phyloP scores from a whole-genome alignment of 345 rosid species.

The Aurinia saxatilis region DNA sequence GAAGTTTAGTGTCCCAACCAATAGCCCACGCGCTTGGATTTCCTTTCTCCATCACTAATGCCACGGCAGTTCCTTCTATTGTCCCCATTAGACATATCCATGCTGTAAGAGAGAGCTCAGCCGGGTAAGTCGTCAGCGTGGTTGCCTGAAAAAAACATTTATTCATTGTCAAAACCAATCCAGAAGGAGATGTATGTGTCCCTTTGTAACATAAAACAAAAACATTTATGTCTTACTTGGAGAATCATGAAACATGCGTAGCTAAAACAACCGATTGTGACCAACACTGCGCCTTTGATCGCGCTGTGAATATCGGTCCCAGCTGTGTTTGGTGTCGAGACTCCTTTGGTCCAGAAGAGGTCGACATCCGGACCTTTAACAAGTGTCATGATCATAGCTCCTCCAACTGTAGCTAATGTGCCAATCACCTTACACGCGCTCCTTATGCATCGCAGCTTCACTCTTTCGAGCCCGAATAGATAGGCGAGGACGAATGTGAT shows the following conservation, averaged over 20 bases:
- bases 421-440: slow-evolving; percentile 70
- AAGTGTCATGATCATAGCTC: slow-evolving; percentile 90
- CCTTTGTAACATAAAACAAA: no score
- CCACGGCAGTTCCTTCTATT: slow-evolving; percentile 44
- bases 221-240: slow-evolving; percentile 33
- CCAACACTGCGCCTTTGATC: slow-evolving; percentile 58
- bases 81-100: slow-evolving; percentile 84
- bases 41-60: slow-evolving; percentile 67
- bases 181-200: no score
- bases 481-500: slow-evolving; percentile 73
- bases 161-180: neutral
- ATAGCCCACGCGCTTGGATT: slow-evolving; percentile 50
- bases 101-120: slow-evolving; percentile 73
- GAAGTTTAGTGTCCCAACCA: slow-evolving; percentile 64
- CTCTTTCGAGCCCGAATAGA: slow-evolving; percentile 62
- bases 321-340: slow-evolving; percentile 24
- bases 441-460: slow-evolving; percentile 38
- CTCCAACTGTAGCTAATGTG: slow-evolving; percentile 69
- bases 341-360: slow-evolving; percentile 48
- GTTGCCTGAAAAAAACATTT: slow-evolving; percentile 34
- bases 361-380: slow-evolving; percentile 57
- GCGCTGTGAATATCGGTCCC: slow-evolving; percentile 40
- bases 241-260: slow-evolving; percentile 72
- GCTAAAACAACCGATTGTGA: slow-evolving; percentile 61
- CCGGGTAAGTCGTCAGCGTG: slow-evolving; percentile 58